phyloP scores from a whole-genome alignment of 495 filamentous ascomycete genomes.

The Neurospora hispaniola region DNA sequence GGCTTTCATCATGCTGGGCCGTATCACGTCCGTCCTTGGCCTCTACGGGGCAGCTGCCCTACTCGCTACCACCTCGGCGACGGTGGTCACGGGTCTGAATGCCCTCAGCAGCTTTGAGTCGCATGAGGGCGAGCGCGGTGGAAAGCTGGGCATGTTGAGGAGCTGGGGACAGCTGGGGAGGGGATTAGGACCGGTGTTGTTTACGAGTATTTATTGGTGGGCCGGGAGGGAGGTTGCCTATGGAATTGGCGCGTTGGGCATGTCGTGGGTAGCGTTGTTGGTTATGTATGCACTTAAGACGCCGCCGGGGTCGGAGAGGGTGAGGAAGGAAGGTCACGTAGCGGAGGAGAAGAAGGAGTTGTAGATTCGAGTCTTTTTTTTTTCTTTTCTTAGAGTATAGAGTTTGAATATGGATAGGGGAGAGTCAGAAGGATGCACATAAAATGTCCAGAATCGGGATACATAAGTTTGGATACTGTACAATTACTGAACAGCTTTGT shows the following conservation, averaged over 20 bases:
- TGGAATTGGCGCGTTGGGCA: slow-evolving; percentile 64
- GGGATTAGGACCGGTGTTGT: slow-evolving; percentile 75
- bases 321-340: slow-evolving; percentile 4
- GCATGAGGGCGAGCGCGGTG: slow-evolving; percentile 65
- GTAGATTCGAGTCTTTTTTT: slow-evolving; percentile 7
- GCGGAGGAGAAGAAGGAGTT: slow-evolving; percentile 28
- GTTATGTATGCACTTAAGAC: slow-evolving; percentile 58
- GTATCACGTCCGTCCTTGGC: slow-evolving; percentile 47
- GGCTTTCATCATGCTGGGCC: slow-evolving; percentile 73
- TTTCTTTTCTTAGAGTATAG: background rate
- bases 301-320: slow-evolving; percentile 28
- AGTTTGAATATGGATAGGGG: background rate
- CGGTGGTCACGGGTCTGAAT: slow-evolving; percentile 90
- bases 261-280: slow-evolving; percentile 59
- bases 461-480: background rate
- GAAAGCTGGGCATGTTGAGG: slow-evolving; percentile 73
- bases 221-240: slow-evolving; percentile 83
- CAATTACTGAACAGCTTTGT: too few relatives aligned
- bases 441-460: background rate
- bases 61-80: slow-evolving; percentile 79
- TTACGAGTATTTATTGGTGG: slow-evolving; percentile 99
- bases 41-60: slow-evolving; percentile 75
- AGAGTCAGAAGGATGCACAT: background rate
- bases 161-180: slow-evolving; percentile 80
- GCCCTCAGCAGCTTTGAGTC: slow-evolving; percentile 86